Evolutionary conservation across 2,329 filamentous ascomycete species (phyloP).

Genomic region (Fusarium graminum): DNA sequence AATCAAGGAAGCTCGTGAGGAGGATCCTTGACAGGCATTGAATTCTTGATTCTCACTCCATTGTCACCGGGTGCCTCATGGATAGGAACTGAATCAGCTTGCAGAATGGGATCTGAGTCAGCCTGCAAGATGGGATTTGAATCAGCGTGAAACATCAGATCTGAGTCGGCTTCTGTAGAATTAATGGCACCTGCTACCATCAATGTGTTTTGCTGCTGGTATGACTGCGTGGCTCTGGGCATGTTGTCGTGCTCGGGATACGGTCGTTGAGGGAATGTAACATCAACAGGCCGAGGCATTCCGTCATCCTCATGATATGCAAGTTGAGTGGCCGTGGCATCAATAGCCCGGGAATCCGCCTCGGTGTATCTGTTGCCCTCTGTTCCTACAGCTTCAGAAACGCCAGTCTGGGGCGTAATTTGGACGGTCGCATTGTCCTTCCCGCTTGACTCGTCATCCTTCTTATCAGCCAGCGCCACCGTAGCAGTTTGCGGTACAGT

Average conservation of each 20-base stretch:
- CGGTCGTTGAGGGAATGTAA: neutral
- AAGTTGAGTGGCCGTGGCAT: neutral
- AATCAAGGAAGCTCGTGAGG: slow-evolving; percentile 9
- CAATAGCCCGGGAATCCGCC: slow-evolving; percentile 9
- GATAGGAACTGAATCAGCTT: slow-evolving; percentile 3
- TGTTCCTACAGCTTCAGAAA: slow-evolving; percentile 18
- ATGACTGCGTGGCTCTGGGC: neutral
- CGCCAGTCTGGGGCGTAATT: neutral
- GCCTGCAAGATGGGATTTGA: slow-evolving; percentile 1
- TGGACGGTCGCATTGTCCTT: slow-evolving; percentile 8
- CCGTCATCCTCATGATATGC: neutral
- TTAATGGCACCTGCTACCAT: neutral
- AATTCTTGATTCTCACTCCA: neutral
- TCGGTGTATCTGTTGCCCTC: slow-evolving; percentile 27
- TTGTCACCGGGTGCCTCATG: neutral
- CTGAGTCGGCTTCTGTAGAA: slow-evolving; percentile 8
- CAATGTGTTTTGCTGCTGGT: neutral
- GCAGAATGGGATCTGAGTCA: slow-evolving; percentile 1
- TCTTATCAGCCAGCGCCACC: neutral
- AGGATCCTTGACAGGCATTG: rapidly evolving
- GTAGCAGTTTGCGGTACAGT: neutral
- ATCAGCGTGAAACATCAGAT: neutral
- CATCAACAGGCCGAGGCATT: slow-evolving; percentile 1
- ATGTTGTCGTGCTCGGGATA: neutral
- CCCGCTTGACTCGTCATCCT: neutral